These are phyloP conservation scores for Prunus persica DNA, from an alignment of 306 rosid genomes.

Conservation along the genomic window Prunus_persica_NCBIv2 NC_034011.1:21717501-21718000, in stretches of 20 bases:
- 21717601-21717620: neutral
- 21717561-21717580: neutral
- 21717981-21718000: neutral
- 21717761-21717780: neutral
- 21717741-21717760: neutral
- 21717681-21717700: neutral
- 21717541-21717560: neutral
- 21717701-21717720: neutral
- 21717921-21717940: too few species aligned
- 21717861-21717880: too few species aligned
- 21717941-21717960: too few species aligned
- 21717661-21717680: neutral
- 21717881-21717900: too few species aligned
- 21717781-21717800: neutral
- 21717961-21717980: too few species aligned
- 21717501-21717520: neutral
- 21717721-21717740: neutral
- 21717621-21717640: neutral
- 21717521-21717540: neutral
- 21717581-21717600: neutral
- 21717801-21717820: neutral
- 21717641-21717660: neutral
- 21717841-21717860: too few species aligned
- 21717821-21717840: too few species aligned
- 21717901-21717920: too few species aligned